These are phyloP conservation scores for Podospora appendiculata DNA, from an alignment of 495 filamentous ascomycete species.

Conservation along the genomic window DNA sequence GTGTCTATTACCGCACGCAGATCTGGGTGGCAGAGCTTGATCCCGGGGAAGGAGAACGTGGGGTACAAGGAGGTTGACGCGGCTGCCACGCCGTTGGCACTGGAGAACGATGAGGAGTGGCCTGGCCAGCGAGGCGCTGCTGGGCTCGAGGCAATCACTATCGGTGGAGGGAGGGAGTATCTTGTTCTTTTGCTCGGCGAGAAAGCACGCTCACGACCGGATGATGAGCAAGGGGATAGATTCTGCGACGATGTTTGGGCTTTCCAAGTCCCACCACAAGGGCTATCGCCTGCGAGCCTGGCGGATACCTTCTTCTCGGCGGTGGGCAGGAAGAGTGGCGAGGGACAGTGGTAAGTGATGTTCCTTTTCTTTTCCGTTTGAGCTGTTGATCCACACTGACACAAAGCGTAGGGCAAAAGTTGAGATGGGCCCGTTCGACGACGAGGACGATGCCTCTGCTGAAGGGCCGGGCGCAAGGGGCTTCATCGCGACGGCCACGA, in stretches of 20 bases:
- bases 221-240: constrained; percentile 59
- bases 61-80: constrained; percentile 18
- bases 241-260: constrained; percentile 69
- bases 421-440: constrained; percentile 31
- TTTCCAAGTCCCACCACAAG: constrained; percentile 52
- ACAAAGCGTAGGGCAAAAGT: constrained; percentile 20
- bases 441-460: constrained; percentile 32
- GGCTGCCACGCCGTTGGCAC: constrained; percentile 13
- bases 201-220: constrained; percentile 49
- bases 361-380: background rate
- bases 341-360: constrained; percentile 38
- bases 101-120: constrained; percentile 21
- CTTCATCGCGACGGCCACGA: constrained; percentile 38
- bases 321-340: constrained; percentile 41
- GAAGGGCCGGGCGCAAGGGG: constrained; percentile 36
- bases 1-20: constrained; percentile 26
- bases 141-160: constrained; percentile 37
- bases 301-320: constrained; percentile 47
- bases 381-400: background rate
- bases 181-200: constrained; percentile 66
- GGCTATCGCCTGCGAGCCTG: constrained; percentile 42
- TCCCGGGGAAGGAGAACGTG: constrained; percentile 16
- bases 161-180: constrained; percentile 47
- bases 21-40: constrained; percentile 28
- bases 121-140: constrained; percentile 37